Conservation (phyloP, 768 basidiomycete species). For the Trametes cingulata region DNA sequence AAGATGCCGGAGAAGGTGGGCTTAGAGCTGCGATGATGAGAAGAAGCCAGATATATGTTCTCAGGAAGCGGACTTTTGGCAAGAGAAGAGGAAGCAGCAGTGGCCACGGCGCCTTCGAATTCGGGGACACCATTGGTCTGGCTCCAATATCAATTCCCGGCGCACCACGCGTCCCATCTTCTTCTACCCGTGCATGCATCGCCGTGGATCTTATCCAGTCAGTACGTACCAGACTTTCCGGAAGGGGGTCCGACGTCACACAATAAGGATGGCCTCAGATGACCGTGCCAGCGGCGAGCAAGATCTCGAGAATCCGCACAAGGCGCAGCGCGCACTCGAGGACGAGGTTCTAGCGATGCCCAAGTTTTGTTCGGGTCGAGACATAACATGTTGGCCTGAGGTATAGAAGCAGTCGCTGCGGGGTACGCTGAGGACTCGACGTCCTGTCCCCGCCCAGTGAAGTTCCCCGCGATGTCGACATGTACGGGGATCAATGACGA, state of each 20-base stretch:
- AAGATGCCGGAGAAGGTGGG: neutral
- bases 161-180: neutral
- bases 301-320: neutral
- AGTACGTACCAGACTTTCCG: neutral
- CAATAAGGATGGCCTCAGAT: slow-evolving; percentile 12
- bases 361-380: neutral
- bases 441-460: neutral
- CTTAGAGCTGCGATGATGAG: neutral
- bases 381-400: neutral
- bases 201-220: neutral
- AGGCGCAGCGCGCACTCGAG: neutral
- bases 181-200: neutral
- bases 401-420: too few species aligned
- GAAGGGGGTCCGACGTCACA: neutral
- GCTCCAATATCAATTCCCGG: neutral
- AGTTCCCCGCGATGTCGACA: too few species aligned
- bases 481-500: neutral
- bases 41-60: neutral
- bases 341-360: neutral
- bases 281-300: neutral
- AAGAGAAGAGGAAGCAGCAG: neutral
- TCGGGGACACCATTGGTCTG: neutral
- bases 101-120: neutral
- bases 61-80: neutral
- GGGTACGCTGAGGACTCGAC: too few species aligned